Evolutionary conservation across 1,284 basidiomycete genomes (phyloP).

Genomic region (Ceratobasidium sp.): DNA sequence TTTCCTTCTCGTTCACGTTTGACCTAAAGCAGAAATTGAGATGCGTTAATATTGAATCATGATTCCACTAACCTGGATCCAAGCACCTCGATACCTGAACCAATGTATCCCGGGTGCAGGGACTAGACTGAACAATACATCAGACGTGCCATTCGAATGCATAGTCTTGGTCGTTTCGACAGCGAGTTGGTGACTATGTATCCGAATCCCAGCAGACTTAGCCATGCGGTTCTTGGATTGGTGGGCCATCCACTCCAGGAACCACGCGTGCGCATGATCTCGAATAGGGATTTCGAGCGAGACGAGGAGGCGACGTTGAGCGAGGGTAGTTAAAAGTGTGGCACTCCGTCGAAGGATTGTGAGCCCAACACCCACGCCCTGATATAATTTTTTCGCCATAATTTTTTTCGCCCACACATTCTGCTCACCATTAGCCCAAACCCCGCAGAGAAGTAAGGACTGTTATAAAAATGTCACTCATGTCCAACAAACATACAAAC

Average conservation of each 20-base stretch:
- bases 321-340: conserved; percentile 75
- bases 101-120: conserved; percentile 97
- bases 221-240: conserved; percentile 54
- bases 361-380: conserved; percentile 89
- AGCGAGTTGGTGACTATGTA: conserved; percentile 89
- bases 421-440: conserved; percentile 90
- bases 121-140: conserved; percentile 90
- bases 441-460: conserved; percentile 95
- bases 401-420: neutral
- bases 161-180: conserved; percentile 93
- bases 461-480: conserved; percentile 54
- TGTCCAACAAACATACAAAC: neutral
- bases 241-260: conserved; percentile 94
- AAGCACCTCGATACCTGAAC: conserved; percentile 88
- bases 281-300: conserved; percentile 97
- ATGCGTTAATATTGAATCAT: neutral
- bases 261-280: conserved; percentile 96
- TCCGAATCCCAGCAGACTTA: conserved; percentile 61
- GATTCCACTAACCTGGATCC: conserved; percentile 84
- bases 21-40: conserved; percentile 7
- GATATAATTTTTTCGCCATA: neutral
- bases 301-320: conserved; percentile 91
- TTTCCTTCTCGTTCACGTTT: conserved; percentile 90
- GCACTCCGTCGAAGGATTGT: conserved; percentile 78
- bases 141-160: conserved; percentile 87